Base-by-base conservation (phyloP, 257 asterid genomes). In the Apocynum venetum region DNA sequence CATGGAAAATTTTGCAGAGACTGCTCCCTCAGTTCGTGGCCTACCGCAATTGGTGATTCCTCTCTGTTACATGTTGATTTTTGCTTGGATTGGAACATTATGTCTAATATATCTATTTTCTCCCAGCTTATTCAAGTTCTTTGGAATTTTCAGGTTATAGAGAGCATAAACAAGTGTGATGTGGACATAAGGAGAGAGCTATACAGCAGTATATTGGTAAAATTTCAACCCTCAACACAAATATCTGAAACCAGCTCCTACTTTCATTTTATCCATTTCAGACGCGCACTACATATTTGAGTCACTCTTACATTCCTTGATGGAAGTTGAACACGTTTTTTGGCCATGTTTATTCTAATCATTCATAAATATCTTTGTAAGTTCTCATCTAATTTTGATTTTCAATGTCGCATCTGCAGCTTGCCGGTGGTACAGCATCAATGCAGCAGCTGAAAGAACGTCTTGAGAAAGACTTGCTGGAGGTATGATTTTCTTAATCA, bases 391-490 rank as follows among this genome's bases (percentile, higher is more conserved):
- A 43, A 78, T 25, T 69, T 76, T 73, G 13, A 17, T 61, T 73
- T 77, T 60, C 49, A 14, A 56, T 59, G 43, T 73, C 68, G 75
- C 52, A 65, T 46, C 44, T 85, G 81, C 91, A 93, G 97, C 97
- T 96, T 85, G 87, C 99, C 76, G 97, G 99, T 46, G 99, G 99
- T 72, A 90, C 98, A 57, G 93, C 99, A 81, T 96, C 99, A 70
- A 91, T 96, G 98, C 98, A 93, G 83, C 99, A 96, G 81, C 71
- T 96, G 83, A 96, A 96, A 82, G 99, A 96, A 82, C 98, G 99
- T 60, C 93, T 96, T 73, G 99, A 96, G 89, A 96, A 96, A 86
- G 99, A 93, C 84, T 85, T 96, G 84, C 89, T 93, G 82, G 99
- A 96, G 97, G 99, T 95, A 79, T 71, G 51, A 15, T 67, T 75